These are phyloP conservation scores for Clausena lansium DNA, from an alignment of 345 rosid species.

Conservation along the genomic window DNA sequence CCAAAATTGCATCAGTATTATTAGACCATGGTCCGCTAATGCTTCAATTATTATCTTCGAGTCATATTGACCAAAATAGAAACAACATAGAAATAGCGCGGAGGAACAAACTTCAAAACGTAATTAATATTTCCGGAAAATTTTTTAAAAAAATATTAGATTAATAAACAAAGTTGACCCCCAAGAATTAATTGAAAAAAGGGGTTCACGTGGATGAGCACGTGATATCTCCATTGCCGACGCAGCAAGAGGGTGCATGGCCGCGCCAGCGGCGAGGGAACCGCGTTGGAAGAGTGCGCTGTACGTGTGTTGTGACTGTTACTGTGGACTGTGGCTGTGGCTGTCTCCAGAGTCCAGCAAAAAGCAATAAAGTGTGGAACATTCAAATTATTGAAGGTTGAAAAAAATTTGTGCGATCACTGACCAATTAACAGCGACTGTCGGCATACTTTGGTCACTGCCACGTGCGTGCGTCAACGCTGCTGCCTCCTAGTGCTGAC, in stretches of 20 bases:
- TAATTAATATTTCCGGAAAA: not conserved
- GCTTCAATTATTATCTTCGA: not conserved
- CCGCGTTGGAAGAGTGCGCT: conserved; percentile 11
- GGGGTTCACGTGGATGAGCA: not conserved
- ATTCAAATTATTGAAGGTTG: too few relatives aligned
- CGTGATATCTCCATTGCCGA: conserved; percentile 7
- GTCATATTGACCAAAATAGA: not conserved
- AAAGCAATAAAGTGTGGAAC: too few relatives aligned
- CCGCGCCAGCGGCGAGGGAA: conserved; percentile 25
- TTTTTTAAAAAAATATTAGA: too few relatives aligned
- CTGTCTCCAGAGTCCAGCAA: not conserved
- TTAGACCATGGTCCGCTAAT: not conserved
- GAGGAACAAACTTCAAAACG: not conserved
- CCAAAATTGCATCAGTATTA: not conserved
- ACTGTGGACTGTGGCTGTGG: not conserved
- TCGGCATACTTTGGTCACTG: conserved; percentile 23
- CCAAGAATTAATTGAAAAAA: too few relatives aligned
- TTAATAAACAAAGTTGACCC: too few relatives aligned
- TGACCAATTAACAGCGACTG: conserved; percentile 23
- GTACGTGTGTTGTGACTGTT: too few relatives aligned
- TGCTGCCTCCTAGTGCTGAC: not conserved
- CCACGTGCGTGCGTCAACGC: conserved; percentile 11
- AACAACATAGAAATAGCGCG: not conserved
- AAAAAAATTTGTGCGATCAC: not conserved
- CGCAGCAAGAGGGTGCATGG: conserved; percentile 7